These are phyloP conservation scores for Penicillium nucicola DNA, from an alignment of 495 filamentous ascomycete genomes.

Conservation along the genomic window DNA sequence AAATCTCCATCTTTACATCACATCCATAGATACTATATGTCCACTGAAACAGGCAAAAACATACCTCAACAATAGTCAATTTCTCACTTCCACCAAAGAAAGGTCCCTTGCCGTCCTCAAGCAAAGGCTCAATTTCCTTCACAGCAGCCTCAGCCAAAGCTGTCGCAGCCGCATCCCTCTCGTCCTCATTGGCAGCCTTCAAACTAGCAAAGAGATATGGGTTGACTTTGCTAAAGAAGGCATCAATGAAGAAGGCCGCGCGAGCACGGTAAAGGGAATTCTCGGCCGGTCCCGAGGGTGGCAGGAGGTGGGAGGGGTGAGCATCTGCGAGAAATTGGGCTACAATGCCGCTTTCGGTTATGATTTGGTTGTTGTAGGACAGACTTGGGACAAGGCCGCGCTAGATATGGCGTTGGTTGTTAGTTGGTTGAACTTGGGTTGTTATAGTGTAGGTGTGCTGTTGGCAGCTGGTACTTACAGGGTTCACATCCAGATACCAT, in stretches of 20 bases:
- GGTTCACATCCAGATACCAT: slow-evolving; percentile 87
- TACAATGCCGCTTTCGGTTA: slow-evolving; percentile 74
- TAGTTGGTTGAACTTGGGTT: neutral
- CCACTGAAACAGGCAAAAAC: too few species aligned
- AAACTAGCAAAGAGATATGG: slow-evolving; percentile 41
- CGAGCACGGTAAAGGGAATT: slow-evolving; percentile 61
- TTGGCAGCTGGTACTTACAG: slow-evolving; percentile 44
- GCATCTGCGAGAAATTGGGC: slow-evolving; percentile 67
- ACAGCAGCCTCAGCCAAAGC: slow-evolving; percentile 49
- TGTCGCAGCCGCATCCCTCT: slow-evolving; percentile 31
- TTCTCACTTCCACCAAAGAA: slow-evolving; percentile 80
- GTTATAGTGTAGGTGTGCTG: neutral
- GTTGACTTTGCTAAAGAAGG: slow-evolving; percentile 63
- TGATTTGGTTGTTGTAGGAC: slow-evolving; percentile 66
- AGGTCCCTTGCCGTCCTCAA: slow-evolving; percentile 57
- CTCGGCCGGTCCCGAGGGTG: slow-evolving; percentile 29
- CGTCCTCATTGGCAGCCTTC: slow-evolving; percentile 32
- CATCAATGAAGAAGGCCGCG: slow-evolving; percentile 73
- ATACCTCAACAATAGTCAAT: slow-evolving; percentile 76
- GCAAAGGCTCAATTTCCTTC: slow-evolving; percentile 73
- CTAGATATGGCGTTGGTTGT: slow-evolving; percentile 18
- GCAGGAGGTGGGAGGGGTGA: slow-evolving; percentile 48
- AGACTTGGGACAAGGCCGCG: slow-evolving; percentile 76
- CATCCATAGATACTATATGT: too few species aligned
- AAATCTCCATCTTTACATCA: neutral